phyloP scores from a whole-genome alignment of 208 protist genomes.

The Entamoeba invadens region DNA sequence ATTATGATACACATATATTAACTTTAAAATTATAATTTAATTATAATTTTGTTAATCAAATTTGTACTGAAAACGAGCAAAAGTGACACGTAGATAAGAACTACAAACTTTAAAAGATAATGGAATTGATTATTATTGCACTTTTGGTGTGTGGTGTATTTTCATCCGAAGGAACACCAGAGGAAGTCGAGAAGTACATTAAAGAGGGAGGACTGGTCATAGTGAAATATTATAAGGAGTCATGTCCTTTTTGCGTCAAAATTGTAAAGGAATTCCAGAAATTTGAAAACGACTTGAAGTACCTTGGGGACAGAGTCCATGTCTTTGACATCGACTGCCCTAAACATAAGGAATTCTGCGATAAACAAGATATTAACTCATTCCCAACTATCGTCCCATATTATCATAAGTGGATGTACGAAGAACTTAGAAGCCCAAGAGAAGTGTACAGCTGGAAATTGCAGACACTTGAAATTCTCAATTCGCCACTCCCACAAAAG shows the following conservation, averaged over 20 bases:
- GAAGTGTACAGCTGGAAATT: neutral
- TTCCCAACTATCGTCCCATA: neutral
- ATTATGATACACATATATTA: too few species aligned
- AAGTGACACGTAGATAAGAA: too few species aligned
- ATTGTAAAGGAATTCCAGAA: neutral
- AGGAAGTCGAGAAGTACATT: neutral
- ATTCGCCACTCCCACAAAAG: neutral
- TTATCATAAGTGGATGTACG: neutral
- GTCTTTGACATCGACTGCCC: neutral
- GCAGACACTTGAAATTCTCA: neutral
- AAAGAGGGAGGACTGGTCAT: neutral
- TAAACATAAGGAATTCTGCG: neutral
- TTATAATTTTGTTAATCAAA: too few species aligned
- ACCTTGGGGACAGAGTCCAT: neutral
- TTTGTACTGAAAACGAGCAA: too few species aligned
- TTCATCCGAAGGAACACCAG: neutral
- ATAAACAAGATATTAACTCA: neutral
- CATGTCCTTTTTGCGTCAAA: neutral
- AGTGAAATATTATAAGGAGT: neutral
- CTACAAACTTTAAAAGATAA: too few species aligned
- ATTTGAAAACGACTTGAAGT: neutral
- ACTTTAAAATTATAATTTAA: too few species aligned
- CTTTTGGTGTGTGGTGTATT: neutral
- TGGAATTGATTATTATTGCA: too few species aligned
- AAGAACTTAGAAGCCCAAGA: neutral